phyloP scores from a whole-genome alignment of 1,284 basidiomycete genomes.

The Tausonia pullulans region DNA sequence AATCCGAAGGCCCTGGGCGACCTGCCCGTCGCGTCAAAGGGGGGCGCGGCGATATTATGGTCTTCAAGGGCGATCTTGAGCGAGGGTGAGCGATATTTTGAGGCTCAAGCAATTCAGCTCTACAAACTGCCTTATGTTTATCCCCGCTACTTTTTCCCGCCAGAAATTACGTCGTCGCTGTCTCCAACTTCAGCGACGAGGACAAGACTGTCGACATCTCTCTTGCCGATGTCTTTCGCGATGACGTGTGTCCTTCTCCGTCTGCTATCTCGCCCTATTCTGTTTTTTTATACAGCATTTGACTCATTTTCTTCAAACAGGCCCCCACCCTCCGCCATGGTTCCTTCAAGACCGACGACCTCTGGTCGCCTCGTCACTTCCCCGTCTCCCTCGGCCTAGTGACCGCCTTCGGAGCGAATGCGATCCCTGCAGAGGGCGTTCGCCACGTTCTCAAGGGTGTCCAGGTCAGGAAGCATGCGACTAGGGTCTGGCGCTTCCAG shows the following conservation, averaged over 20 bases:
- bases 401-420: not conserved
- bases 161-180: constrained; percentile 12
- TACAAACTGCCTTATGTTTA: not conserved
- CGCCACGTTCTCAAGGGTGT: not conserved
- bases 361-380: constrained; percentile 3
- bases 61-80: constrained; percentile 17
- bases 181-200: constrained; percentile 16
- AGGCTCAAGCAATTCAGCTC: not conserved
- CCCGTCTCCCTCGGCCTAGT: not conserved
- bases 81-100: not conserved
- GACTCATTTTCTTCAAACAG: not conserved
- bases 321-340: no score
- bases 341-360: not conserved
- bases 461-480: not conserved
- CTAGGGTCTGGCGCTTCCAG: not conserved
- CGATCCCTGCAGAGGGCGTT: not conserved
- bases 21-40: constrained; percentile 23
- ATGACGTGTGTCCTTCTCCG: not conserved
- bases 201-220: constrained; percentile 6
- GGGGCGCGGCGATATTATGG: constrained; percentile 9
- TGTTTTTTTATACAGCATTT: not conserved
- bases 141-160: not conserved
- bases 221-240: constrained; percentile 15
- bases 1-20: constrained; percentile 15
- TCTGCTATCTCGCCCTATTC: not conserved